These are phyloP conservation scores for Sporisorium reilianum DNA, from an alignment of 1,284 basidiomycete species.

Conservation along the genomic window DNA sequence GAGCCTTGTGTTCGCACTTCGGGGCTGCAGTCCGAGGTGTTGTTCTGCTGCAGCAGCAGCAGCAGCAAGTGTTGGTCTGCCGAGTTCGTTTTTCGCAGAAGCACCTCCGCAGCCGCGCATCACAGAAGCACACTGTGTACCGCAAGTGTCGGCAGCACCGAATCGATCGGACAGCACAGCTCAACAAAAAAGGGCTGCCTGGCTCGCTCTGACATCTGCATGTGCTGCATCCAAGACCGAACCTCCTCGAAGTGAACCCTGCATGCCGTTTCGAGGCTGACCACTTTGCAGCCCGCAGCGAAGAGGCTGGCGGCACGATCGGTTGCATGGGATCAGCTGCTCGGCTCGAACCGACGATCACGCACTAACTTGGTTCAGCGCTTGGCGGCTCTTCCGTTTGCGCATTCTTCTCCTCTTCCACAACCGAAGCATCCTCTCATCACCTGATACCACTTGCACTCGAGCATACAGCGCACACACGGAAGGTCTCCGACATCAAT, in stretches of 20 bases:
- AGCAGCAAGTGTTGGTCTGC: slow-evolving; percentile 5
- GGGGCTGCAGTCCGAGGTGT: not conserved
- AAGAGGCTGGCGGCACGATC: not conserved
- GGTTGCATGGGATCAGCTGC: slow-evolving; percentile 6
- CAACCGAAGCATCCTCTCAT: slow-evolving; percentile 1
- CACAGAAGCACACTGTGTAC: not conserved
- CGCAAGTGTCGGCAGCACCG: too few species aligned
- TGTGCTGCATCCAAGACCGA: slow-evolving; percentile 31
- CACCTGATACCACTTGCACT: not conserved
- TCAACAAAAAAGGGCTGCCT: too few species aligned
- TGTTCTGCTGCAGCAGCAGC: not conserved
- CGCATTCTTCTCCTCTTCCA: not conserved
- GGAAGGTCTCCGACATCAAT: not conserved
- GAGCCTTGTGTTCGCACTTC: slow-evolving; percentile 5
- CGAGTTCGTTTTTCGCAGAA: not conserved
- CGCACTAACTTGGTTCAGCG: not conserved
- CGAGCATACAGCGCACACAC: not conserved
- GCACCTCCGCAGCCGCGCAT: not conserved
- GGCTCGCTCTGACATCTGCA: slow-evolving; percentile 19
- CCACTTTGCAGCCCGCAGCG: not conserved
- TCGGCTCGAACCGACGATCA: slow-evolving; percentile 1
- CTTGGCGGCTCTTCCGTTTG: slow-evolving; percentile 6
- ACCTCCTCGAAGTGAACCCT: slow-evolving; percentile 26
- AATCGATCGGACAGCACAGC: slow-evolving; percentile 1
- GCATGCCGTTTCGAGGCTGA: slow-evolving; percentile 11